These are phyloP conservation scores for Davidsoniella australis DNA, from an alignment of 2,329 filamentous ascomycete species.

Conservation along the genomic window DNA sequence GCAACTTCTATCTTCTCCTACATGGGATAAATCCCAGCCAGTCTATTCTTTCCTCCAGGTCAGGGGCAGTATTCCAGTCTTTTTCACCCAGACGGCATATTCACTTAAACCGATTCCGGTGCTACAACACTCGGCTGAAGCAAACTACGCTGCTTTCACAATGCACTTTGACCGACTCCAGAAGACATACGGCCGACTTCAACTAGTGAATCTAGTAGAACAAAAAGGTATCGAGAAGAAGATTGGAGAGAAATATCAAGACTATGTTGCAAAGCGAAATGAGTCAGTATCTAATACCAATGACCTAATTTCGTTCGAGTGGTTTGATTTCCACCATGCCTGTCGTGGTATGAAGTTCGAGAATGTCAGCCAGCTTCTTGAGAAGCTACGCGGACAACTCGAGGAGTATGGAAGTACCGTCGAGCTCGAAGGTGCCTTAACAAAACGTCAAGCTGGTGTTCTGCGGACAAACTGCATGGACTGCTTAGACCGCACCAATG, in stretches of 20 bases:
- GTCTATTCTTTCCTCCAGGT: conserved; percentile 75
- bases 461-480: conserved; percentile 98
- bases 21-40: conserved; percentile 36
- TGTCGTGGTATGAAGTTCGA: conserved; percentile 97
- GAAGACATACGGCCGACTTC: conserved; percentile 55
- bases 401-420: conserved; percentile 57
- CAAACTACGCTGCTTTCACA: conserved; percentile 62
- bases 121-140: conserved; percentile 61
- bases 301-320: conserved; percentile 47
- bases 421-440: conserved; percentile 26
- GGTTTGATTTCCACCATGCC: conserved; percentile 92
- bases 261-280: conserved; percentile 49
- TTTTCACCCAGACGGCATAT: conserved; percentile 90
- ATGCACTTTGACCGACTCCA: conserved; percentile 60
- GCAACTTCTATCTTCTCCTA: conserved; percentile 63
- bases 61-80: conserved; percentile 80
- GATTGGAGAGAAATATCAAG: conserved; percentile 63
- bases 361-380: conserved; percentile 68
- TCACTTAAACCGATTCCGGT: conserved; percentile 76
- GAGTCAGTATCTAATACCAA: conserved; percentile 20
- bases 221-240: conserved; percentile 68
- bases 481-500: conserved; percentile 88
- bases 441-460: conserved; percentile 47
- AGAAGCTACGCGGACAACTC: conserved; percentile 49
- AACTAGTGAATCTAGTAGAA: conserved; percentile 73